Conservation (phyloP, 1,284 basidiomycete species). For the Phaffia rhodozyma region DNA sequence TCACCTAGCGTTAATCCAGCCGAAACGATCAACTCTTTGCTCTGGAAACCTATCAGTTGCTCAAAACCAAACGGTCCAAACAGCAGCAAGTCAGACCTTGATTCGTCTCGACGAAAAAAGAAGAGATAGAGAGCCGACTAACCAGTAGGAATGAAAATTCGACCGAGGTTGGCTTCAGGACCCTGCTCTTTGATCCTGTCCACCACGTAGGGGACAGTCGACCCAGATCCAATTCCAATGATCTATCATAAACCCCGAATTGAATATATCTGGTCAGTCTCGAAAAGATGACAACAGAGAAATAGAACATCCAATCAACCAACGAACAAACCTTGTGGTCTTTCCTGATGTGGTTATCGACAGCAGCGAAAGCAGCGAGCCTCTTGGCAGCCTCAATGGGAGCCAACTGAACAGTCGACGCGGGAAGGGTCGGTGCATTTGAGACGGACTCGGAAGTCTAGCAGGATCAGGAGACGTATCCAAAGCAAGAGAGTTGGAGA, state of each 20-base stretch:
- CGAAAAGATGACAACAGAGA: background rate
- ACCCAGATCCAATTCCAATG: conserved; percentile 85
- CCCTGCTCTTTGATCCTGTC: conserved; percentile 88
- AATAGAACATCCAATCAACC: background rate
- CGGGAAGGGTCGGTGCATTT: conserved; percentile 3
- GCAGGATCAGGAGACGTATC: background rate
- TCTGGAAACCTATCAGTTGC: conserved; percentile 66
- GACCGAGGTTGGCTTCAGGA: conserved; percentile 54
- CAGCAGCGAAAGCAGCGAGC: conserved; percentile 86
- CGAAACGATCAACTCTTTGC: conserved; percentile 82
- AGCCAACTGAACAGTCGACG: background rate
- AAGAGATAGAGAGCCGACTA: conserved; percentile 19
- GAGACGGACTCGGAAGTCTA: background rate
- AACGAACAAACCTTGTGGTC: conserved; percentile 58
- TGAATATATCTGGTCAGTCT: background rate
- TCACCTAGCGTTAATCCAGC: conserved; percentile 75
- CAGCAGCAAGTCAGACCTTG: background rate
- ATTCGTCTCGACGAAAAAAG: background rate
- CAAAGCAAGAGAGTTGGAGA: background rate
- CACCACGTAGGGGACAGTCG: conserved; percentile 95
- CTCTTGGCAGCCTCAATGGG: conserved; percentile 66
- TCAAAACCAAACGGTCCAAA: background rate
- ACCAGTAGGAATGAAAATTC: conserved; percentile 86
- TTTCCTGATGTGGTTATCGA: conserved; percentile 73
- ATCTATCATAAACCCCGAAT: conserved; percentile 41